phyloP scores from a whole-genome alignment of 2,329 filamentous ascomycete genomes.

The Parastagonospora avenae region DNA sequence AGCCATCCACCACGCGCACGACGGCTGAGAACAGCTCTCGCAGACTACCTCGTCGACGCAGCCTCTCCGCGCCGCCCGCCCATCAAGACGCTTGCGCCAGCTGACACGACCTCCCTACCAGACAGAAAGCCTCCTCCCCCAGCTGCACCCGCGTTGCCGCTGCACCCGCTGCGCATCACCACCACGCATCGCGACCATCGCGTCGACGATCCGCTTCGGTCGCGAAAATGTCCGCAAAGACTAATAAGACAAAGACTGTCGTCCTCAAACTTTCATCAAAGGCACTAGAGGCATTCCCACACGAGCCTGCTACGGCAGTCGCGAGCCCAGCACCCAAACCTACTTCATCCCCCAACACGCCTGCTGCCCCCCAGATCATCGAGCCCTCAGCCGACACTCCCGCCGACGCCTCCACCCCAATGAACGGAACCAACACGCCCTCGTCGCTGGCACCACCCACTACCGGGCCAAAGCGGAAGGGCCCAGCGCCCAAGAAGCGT shows the following conservation, averaged over 20 bases:
- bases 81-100: neutral
- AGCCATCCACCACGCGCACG: neutral
- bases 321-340: slow-evolving; percentile 43
- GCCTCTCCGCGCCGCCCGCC: neutral
- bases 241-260: slow-evolving; percentile 39
- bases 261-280: slow-evolving; percentile 41
- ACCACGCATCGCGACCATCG: slow-evolving; percentile 18
- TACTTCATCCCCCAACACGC: slow-evolving; percentile 44
- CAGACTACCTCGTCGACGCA: neutral
- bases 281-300: slow-evolving; percentile 36
- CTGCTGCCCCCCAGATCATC: slow-evolving; percentile 40
- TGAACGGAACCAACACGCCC: slow-evolving; percentile 41
- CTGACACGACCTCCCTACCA: neutral
- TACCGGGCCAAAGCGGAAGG: slow-evolving; percentile 74
- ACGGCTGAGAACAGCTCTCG: neutral
- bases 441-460: slow-evolving; percentile 51
- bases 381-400: slow-evolving; percentile 47
- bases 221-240: slow-evolving; percentile 43
- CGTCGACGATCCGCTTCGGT: slow-evolving; percentile 23
- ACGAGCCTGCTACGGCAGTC: slow-evolving; percentile 19
- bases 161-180: slow-evolving; percentile 15
- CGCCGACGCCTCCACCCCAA: slow-evolving; percentile 47
- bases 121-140: neutral
- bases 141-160: slow-evolving; percentile 1
- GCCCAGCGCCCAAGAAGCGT: slow-evolving; percentile 69